Percentiles rank a stretch among this genome's conserved stretches.
phyloP scores from a whole-genome alignment of 768 basidiomycete genomes.

The Cystobasidium ongulense region DNA sequence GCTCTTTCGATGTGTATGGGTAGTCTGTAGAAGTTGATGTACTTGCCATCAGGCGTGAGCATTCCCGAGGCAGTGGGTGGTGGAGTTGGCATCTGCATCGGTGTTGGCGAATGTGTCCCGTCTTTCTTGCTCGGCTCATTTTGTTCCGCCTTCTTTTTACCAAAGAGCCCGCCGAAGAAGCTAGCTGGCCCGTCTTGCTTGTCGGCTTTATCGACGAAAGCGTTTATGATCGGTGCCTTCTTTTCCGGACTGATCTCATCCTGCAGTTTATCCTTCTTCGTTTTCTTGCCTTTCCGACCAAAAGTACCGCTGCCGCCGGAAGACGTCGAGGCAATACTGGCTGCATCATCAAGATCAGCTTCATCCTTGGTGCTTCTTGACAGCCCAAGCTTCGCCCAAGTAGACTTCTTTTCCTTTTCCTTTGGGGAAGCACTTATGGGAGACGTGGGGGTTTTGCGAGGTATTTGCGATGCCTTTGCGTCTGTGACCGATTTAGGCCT shows the following conservation, averaged over 20 bases:
- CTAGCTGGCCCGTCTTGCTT: constrained; percentile 65
- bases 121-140: constrained; percentile 39
- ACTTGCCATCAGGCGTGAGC: constrained; percentile 42
- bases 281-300: constrained; percentile 37
- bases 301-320: constrained; percentile 33
- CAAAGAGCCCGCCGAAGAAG: constrained; percentile 88
- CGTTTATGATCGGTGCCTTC: background rate
- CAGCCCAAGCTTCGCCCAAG: constrained; percentile 50
- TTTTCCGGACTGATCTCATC: background rate
- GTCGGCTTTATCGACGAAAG: constrained; percentile 42
- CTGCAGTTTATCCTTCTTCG: constrained; percentile 48
- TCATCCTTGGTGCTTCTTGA: constrained; percentile 43
- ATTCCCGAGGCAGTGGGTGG: constrained; percentile 43
- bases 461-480: background rate
- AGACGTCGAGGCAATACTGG: constrained; percentile 6
- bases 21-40: constrained; percentile 55
- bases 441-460: background rate
- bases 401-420: constrained; percentile 64
- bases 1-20: constrained; percentile 98
- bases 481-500: background rate
- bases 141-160: constrained; percentile 80
- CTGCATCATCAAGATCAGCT: constrained; percentile 2
- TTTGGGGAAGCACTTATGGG: constrained; percentile 50
- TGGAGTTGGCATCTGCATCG: constrained; percentile 36
- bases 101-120: constrained; percentile 43